Conservation (phyloP, 1,284 basidiomycete species). For the Fistulina hepatica region DNA sequence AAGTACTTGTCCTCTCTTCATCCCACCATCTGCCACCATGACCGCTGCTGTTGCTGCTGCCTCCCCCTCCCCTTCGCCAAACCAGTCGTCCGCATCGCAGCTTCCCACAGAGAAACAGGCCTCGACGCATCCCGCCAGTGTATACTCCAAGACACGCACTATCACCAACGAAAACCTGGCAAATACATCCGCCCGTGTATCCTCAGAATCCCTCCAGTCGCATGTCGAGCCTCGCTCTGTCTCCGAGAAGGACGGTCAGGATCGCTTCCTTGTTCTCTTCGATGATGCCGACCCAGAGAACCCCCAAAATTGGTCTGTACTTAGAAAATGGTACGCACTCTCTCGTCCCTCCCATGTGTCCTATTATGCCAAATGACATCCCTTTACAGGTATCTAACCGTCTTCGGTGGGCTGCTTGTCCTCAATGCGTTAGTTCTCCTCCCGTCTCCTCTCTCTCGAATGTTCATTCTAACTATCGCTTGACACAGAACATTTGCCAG, state of each 20-base stretch:
- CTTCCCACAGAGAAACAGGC: no score
- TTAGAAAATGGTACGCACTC: constrained; percentile 2
- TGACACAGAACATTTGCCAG: constrained; percentile 56
- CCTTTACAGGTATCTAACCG: constrained; percentile 33
- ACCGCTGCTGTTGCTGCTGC: no score
- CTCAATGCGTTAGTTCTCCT: no score
- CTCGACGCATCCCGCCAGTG: no score
- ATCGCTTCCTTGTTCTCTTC: constrained; percentile 27
- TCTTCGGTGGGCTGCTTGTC: constrained; percentile 47
- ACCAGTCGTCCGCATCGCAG: no score
- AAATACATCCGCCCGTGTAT: no score
- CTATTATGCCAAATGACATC: constrained; percentile 25
- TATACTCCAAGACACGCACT: neutral
- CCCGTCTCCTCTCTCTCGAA: no score
- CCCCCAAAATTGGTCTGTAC: constrained; percentile 31
- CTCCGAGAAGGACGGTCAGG: constrained; percentile 12
- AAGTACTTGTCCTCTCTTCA: no score
- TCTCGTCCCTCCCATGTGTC: neutral
- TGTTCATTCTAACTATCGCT: no score
- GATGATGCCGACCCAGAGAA: constrained; percentile 25
- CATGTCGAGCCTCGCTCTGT: constrained; percentile 1
- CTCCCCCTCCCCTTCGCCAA: no score
- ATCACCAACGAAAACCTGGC: neutral
- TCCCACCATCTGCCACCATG: no score
- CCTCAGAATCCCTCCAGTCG: neutral